Percentiles rank a stretch among this genome's conserved stretches.
These are phyloP conservation scores for Cytospora piceae DNA, from an alignment of 2,329 filamentous ascomycete species.

Conservation along the genomic window DNA sequence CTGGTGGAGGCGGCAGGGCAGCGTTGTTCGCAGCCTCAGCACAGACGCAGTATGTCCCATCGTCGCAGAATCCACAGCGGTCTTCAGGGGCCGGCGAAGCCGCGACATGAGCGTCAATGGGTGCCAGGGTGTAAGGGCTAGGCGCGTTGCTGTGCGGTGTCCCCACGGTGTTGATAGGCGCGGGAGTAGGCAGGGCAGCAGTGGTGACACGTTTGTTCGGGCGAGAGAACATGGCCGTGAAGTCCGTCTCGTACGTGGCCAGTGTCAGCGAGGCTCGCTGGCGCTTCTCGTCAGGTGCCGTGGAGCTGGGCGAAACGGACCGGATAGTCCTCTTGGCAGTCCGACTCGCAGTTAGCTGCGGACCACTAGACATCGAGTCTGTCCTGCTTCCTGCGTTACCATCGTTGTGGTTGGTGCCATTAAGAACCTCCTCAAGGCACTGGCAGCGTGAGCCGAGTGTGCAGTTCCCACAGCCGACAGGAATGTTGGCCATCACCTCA, in stretches of 20 bases:
- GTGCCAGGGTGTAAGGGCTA: constrained; percentile 37
- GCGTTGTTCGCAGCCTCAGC: constrained; percentile 56
- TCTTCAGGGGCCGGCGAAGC: constrained; percentile 54
- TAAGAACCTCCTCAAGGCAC: constrained; percentile 55
- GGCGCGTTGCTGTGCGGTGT: constrained; percentile 31
- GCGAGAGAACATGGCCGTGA: constrained; percentile 67
- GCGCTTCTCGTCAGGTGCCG: constrained; percentile 57
- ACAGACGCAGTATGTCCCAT: constrained; percentile 81
- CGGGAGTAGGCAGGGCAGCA: constrained; percentile 40
- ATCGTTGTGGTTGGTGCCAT: constrained; percentile 31
- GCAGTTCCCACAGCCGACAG: constrained; percentile 68
- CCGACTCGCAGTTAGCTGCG: constrained; percentile 20
- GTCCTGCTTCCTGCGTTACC: constrained; percentile 31
- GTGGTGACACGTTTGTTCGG: constrained; percentile 40
- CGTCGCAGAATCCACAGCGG: constrained; percentile 80
- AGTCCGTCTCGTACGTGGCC: constrained; percentile 69
- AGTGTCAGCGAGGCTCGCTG: constrained; percentile 49
- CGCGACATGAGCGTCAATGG: constrained; percentile 17
- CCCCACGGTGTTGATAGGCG: constrained; percentile 33
- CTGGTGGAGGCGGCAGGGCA: not conserved
- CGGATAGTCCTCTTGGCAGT: constrained; percentile 28
- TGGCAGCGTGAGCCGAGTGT: constrained; percentile 65
- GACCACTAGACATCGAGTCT: constrained; percentile 8
- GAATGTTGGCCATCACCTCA: constrained; percentile 56
- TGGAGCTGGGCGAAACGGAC: constrained; percentile 46